Evolutionary conservation across 2,329 filamentous ascomycete species (phyloP).

Genomic region (Amauroascus verrucosus): DNA sequence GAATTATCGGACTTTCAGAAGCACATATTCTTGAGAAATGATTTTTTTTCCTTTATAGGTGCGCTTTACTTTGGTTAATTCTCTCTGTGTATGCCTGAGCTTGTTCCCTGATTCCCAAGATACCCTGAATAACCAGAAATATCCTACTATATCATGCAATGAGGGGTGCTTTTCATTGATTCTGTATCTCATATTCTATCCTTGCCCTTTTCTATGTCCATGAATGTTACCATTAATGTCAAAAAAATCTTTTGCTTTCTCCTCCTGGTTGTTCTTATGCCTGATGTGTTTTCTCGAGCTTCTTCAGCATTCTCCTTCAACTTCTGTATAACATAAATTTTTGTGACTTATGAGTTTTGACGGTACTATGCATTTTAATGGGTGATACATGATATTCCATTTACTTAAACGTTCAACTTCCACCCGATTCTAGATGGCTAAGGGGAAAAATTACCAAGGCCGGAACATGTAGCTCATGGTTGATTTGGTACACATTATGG

Average conservation of each 20-base stretch:
- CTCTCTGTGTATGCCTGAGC: conserved; percentile 1
- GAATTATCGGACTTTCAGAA: not conserved
- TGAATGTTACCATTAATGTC: conserved; percentile 10
- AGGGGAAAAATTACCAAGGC: not conserved
- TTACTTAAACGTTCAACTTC: conserved; percentile 1
- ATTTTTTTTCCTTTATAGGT: not conserved
- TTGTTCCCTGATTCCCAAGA: conserved; percentile 3
- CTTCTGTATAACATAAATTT: conserved; percentile 8
- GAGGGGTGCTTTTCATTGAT: not conserved
- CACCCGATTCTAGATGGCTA: not conserved
- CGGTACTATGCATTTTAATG: conserved; percentile 7
- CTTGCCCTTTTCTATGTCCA: conserved; percentile 2
- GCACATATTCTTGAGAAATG: conserved; percentile 4
- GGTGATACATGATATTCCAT: conserved; percentile 2
- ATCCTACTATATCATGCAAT: not conserved
- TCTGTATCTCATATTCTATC: not conserved
- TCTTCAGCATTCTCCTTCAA: not conserved
- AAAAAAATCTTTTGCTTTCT: not conserved
- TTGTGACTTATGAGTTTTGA: not conserved
- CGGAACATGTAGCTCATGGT: not conserved
- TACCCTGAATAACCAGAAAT: conserved; percentile 9
- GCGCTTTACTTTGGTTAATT: not conserved
- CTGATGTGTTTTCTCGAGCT: not conserved
- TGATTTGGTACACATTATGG: not conserved
- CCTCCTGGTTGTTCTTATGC: not conserved